These are phyloP conservation scores for Globisporangium heterothallicum DNA, from an alignment of 352 stramenopile species.

Conservation along the genomic window DNA sequence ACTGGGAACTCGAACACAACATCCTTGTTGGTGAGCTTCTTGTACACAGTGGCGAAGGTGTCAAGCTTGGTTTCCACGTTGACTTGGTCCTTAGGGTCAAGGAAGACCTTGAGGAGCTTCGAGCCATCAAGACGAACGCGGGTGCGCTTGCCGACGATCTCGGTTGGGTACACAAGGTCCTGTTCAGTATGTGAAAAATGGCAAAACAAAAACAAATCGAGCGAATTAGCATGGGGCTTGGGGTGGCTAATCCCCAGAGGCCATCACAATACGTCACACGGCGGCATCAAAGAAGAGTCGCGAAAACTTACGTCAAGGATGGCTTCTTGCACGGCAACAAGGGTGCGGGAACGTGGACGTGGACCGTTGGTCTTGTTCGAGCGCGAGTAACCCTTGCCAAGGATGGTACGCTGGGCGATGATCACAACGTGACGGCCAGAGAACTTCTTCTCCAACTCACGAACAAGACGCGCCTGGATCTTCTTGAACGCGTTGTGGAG, in stretches of 20 bases:
- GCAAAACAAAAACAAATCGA: constrained; percentile 12
- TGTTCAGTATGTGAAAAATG: constrained; percentile 28
- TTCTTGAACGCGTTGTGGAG: constrained; percentile 98
- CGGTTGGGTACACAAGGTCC: constrained; percentile 99
- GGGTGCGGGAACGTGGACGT: constrained; percentile 95
- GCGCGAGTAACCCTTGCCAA: constrained; percentile 96
- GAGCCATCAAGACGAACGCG: constrained; percentile 95
- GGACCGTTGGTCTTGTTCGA: constrained; percentile 93
- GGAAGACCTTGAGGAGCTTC: constrained; percentile 98
- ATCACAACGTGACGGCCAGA: constrained; percentile 97
- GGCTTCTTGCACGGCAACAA: constrained; percentile 98
- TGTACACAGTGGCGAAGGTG: constrained; percentile 99
- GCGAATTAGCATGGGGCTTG: constrained; percentile 82
- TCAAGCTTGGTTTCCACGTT: constrained; percentile 99
- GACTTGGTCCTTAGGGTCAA: constrained; percentile 98
- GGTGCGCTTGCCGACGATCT: constrained; percentile 99
- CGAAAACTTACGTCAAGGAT: constrained; percentile 94
- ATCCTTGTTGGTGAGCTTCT: constrained; percentile 99
- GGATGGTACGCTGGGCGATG: constrained; percentile 98
- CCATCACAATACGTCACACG: constrained; percentile 74
- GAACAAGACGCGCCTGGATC: constrained; percentile 97
- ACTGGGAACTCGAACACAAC: constrained; percentile 98
- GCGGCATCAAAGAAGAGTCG: constrained; percentile 1
- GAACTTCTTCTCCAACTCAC: constrained; percentile 99
- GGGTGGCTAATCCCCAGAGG: constrained; percentile 87